Evolutionary conservation across 352 stramenopile species (phyloP).

Genomic region (Globisporangium okanoganense): DNA sequence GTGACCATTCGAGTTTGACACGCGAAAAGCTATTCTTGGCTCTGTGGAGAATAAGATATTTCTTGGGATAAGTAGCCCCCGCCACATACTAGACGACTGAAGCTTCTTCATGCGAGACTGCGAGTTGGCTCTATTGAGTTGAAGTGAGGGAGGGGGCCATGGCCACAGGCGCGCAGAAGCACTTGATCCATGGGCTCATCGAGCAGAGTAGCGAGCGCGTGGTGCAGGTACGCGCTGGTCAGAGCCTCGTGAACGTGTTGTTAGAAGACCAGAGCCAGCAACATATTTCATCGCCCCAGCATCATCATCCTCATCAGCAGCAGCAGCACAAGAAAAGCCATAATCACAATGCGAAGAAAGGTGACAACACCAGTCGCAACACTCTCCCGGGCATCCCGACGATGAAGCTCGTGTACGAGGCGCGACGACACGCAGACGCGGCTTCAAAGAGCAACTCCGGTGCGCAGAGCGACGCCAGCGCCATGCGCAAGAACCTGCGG

Average conservation of each 20-base stretch:
- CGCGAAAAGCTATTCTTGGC: not conserved
- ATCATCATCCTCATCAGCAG: no score
- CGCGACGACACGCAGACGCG: not conserved
- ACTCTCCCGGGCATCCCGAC: constrained; percentile 1
- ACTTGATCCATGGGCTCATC: constrained; percentile 55
- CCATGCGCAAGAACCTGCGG: constrained; percentile 13
- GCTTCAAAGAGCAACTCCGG: not conserved
- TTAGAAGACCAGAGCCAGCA: constrained; percentile 7
- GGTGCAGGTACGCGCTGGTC: constrained; percentile 47
- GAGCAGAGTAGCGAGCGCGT: constrained; percentile 56
- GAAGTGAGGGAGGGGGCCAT: not conserved
- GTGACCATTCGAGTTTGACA: not conserved
- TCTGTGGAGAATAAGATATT: not conserved
- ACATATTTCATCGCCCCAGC: not conserved
- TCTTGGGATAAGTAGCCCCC: not conserved
- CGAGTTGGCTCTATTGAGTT: no score
- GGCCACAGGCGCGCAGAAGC: constrained; percentile 25
- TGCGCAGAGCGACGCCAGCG: constrained; percentile 10
- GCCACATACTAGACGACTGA: no score
- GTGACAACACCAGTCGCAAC: not conserved
- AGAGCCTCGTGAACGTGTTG: constrained; percentile 38
- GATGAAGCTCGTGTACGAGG: constrained; percentile 17
- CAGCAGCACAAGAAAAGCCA: not conserved
- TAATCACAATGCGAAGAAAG: not conserved
- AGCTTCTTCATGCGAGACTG: no score